Evolutionary conservation across 179 eudicot genomes (phyloP).

Genomic region (Patellifolia procumbens): DNA sequence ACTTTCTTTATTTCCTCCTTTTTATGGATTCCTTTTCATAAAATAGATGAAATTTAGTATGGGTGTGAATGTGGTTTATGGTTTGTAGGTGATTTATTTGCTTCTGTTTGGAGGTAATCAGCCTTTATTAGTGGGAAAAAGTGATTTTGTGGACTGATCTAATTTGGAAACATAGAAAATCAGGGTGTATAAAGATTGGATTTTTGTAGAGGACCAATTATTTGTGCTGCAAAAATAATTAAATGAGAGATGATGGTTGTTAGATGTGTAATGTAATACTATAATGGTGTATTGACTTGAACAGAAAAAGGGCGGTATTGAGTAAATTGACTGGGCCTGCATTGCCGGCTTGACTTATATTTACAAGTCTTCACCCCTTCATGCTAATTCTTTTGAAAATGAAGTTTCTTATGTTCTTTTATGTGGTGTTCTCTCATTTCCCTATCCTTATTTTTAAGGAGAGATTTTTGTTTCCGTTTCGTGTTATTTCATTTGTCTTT

Average conservation of each 20-base stretch:
- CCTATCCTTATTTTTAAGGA: background rate
- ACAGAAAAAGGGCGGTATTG: constrained; percentile 17
- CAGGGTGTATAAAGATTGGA: background rate
- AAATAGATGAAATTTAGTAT: constrained; percentile 17
- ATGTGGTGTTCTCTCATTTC: background rate
- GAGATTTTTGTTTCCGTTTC: background rate
- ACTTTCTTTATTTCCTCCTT: background rate
- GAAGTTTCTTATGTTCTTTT: constrained; percentile 6
- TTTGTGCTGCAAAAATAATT: constrained; percentile 10
- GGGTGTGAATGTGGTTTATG: constrained; percentile 17
- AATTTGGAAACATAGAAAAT: constrained; percentile 18
- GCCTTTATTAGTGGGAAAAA: constrained; percentile 17
- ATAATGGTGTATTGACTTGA: constrained; percentile 30
- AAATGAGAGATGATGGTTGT: constrained; percentile 12
- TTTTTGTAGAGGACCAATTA: constrained; percentile 3
- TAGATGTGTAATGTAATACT: background rate
- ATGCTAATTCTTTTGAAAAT: constrained; percentile 18
- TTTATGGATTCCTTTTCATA: constrained; percentile 13
- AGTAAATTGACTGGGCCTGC: constrained; percentile 33
- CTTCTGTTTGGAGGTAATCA: constrained; percentile 1
- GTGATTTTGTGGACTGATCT: constrained; percentile 32
- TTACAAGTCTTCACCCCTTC: constrained; percentile 23
- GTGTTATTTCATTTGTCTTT: background rate
- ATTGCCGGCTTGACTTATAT: constrained; percentile 35
- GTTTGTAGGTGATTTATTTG: background rate